Evolutionary conservation across 2,329 filamentous ascomycete species (phyloP), one percentile per base, ranked within the genome.

Genomic region (Akanthomyces uredinophilus): DNA sequence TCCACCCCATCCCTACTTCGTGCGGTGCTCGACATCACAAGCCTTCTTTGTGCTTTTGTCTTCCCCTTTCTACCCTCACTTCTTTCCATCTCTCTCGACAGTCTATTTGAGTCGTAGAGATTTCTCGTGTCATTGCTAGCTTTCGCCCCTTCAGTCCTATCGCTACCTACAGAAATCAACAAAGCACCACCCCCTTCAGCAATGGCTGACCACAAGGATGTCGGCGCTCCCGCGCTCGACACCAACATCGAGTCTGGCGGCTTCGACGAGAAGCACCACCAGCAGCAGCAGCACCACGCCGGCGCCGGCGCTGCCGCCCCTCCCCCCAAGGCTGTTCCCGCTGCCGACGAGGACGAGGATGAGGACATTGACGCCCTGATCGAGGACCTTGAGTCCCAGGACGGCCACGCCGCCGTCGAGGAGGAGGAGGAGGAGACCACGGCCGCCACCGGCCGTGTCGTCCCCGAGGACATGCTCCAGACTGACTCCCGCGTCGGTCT

Each of bases 321-420:
- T 52, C 66, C 72, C 46, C 66, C 73, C 47, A 75, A 77, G 70
- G 69, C 72, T 64, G 79, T 78, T 70, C 73, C 71, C 55, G 80
- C 83, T 49, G 83, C 83, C 35, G 87, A 91, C 54, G 88, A 92
- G 24, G 89, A 90, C 51, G 74, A 78, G 35, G 89, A 92, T 70
- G 89, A 92, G 78, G 89, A 94, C 73, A 92, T 96, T 68, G 90
- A 96, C 72, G 86, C 87, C 71, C 82, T 96, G 70, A 96, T 96
- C 68, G 89, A 92, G 74, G 91, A 95, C 70, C 87, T 96, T 68
- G 89, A 95, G 78, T 92, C 88, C 47, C 82, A 91, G 69, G 91
- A 95, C 75, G 90, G 88, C 61, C 85, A 87, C 68, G 82, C 83
- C 60, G 79, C 81, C 20, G 80, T 87, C 29, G 86, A 89, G 32